Evolutionary conservation across 768 basidiomycete species (phyloP), one percentile per base, ranked within the genome.

Genomic region (Russula olivacea): DNA sequence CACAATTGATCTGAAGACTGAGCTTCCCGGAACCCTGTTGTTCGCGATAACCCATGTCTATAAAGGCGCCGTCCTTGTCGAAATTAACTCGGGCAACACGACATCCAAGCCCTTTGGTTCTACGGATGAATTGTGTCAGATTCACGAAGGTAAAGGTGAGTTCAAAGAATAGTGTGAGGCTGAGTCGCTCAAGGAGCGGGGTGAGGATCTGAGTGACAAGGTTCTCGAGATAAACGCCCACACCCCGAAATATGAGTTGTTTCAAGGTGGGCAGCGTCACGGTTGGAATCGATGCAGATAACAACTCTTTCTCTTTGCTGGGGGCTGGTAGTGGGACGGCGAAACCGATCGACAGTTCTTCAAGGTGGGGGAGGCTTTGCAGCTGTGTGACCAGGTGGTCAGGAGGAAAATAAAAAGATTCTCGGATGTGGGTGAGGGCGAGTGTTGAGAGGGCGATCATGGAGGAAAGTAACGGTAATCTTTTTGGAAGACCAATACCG

Each of bases 271-370:
- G 61, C 14, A 57, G 30, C 4, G 30, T 51, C 50, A 17, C 50
- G 7, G 28, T 15, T 19, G 50, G 15, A 7, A 32, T 30, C 9
- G 50, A 17, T 51, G 50, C 7, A 10, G 10, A 15, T 19, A 19
- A 19, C 28, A 51, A 9, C 14, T 19, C 50, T 10, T 17, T 8
- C 17, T 51, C 50, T 4, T 15, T 10, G 23, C 15, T 32, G 8
- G 50, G 50, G 11, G 28, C 38, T 11, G 60, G 47, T 5, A 41
- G 4, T 10, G 60, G 47, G 10, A 4, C 10, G n/a, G 45, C 45
- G 60, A 55, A 61, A 40, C 47, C 36, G 14, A 61, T 61, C 6
- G 54, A 55, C 40, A 61, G 47, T 28, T 61, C 54, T n/a, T 49
- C 53, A 6, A 61, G 60, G 5, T 49, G 54, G 19, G 25, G 47